Percentiles rank a stretch among this genome's conserved stretches.
Evolutionary conservation across 129 eudicot species (phyloP).

Genomic region (Chrysanthemum makinoi): DNA sequence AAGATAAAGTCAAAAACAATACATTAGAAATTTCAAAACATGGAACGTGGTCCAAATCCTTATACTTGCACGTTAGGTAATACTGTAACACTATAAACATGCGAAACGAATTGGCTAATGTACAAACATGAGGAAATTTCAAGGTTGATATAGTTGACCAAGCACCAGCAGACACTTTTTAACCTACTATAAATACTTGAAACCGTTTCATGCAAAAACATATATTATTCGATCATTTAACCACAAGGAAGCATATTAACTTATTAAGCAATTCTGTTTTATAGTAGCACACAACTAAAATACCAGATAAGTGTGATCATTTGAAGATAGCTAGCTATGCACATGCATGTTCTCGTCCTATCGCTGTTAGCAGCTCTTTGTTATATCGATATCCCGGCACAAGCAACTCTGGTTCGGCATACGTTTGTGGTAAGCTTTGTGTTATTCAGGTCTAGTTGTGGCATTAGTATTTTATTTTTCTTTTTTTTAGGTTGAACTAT

Average conservation of each 20-base stretch:
- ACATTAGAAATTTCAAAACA: too few species aligned
- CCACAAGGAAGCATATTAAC: not conserved
- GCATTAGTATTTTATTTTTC: too few species aligned
- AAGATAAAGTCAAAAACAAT: too few species aligned
- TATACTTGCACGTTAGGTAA: too few species aligned
- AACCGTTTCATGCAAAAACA: conserved; percentile 12
- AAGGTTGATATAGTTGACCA: conserved; percentile 7
- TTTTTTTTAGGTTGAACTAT: too few species aligned
- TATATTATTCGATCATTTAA: not conserved
- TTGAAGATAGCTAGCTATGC: conserved; percentile 1
- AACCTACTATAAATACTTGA: conserved; percentile 13
- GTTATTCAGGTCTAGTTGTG: too few species aligned
- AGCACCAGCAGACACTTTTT: not conserved
- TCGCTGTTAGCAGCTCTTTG: not conserved
- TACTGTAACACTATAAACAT: not conserved
- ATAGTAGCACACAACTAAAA: not conserved
- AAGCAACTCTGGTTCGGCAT: too few species aligned
- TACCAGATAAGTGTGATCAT: not conserved
- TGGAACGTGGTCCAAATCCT: too few species aligned
- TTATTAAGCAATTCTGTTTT: not conserved
- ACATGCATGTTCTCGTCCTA: conserved; percentile 11
- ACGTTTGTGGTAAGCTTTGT: too few species aligned
- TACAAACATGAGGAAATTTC: conserved; percentile 1
- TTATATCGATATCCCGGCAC: too few species aligned
- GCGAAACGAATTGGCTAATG: conserved; percentile 5